phyloP scores from a whole-genome alignment of 2,329 filamentous ascomycete species.

The Aspergillus sp. region DNA sequence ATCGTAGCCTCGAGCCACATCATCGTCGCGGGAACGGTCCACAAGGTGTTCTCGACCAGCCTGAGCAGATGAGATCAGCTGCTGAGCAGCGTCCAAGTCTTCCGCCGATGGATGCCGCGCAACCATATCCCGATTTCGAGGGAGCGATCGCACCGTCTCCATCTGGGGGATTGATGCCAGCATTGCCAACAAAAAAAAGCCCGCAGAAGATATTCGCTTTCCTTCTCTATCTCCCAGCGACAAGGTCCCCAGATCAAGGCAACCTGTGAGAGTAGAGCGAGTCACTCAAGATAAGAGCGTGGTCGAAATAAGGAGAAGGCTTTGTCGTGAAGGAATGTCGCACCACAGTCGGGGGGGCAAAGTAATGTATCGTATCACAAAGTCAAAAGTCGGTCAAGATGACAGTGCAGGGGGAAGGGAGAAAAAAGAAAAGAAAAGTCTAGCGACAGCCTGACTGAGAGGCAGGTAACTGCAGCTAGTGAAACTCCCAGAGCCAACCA shows the following conservation, averaged over 20 bases:
- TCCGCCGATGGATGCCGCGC: constrained; percentile 49
- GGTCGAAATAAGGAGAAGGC: constrained; percentile 21
- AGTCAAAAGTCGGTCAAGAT: constrained; percentile 41
- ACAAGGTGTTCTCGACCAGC: constrained; percentile 42
- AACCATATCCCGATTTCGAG: constrained; percentile 32
- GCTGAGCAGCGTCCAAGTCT: constrained; percentile 51
- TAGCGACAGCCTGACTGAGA: constrained; percentile 18
- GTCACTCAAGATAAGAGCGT: constrained; percentile 16
- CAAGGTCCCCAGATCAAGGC: constrained; percentile 13
- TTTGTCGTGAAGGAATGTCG: constrained; percentile 25
- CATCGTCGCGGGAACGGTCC: constrained; percentile 29
- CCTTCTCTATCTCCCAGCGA: constrained; percentile 2
- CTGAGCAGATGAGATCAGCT: constrained; percentile 50
- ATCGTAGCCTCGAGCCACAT: constrained; percentile 19
- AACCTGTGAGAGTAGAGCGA: constrained; percentile 15
- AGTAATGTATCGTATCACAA: constrained; percentile 37
- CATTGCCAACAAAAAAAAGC: constrained; percentile 29
- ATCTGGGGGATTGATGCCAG: constrained; percentile 41
- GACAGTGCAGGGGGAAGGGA: constrained; percentile 20
- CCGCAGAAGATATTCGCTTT: not conserved
- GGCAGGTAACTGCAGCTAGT: constrained; percentile 30
- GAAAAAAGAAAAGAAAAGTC: constrained; percentile 22
- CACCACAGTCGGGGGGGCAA: constrained; percentile 31
- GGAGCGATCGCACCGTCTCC: constrained; percentile 38
- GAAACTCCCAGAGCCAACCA: constrained; percentile 21